phyloP scores from a whole-genome alignment of 805 yeast genomes.

The Nakazawaea laoshanensis region DNA sequence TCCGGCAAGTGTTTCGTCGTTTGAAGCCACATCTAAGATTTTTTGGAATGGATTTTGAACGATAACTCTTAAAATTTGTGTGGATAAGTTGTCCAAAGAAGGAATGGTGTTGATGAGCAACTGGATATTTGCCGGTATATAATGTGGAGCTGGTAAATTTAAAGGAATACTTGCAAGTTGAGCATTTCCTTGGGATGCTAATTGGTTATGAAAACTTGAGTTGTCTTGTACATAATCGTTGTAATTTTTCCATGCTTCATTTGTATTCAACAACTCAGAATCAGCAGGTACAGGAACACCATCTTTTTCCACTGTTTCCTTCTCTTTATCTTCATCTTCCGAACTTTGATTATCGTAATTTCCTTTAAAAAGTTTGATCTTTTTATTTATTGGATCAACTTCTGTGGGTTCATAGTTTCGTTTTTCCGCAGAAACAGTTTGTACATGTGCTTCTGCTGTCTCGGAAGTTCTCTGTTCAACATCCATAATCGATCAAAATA shows the following conservation, averaged over 20 bases:
- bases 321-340: slow-evolving; percentile 1
- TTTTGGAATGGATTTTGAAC: slow-evolving; percentile 72
- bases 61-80: slow-evolving; percentile 68
- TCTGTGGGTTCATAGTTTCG: neutral
- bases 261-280: slow-evolving; percentile 22
- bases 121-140: slow-evolving; percentile 54
- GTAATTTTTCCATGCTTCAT: slow-evolving; percentile 12
- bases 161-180: slow-evolving; percentile 57
- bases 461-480: neutral
- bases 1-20: slow-evolving; percentile 56
- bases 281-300: slow-evolving; percentile 19
- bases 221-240: slow-evolving; percentile 2
- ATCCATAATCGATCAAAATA: neutral
- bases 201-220: slow-evolving; percentile 14
- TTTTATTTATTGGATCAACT: slow-evolving; percentile 3
- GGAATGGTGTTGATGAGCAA: slow-evolving; percentile 63
- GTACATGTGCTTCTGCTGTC: too few species aligned
- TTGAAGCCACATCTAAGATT: slow-evolving; percentile 60
- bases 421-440: too few species aligned
- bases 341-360: slow-evolving; percentile 3
- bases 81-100: slow-evolving; percentile 70
- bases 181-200: slow-evolving; percentile 24
- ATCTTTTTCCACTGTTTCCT: slow-evolving; percentile 1
- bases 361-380: slow-evolving; percentile 8
- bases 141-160: slow-evolving; percentile 46